A percentile compares a stretch with the other conserved stretches of the same genome.
phyloP scores from a whole-genome alignment of 441 rosid genomes.

The Corymbia calophylla region DNA sequence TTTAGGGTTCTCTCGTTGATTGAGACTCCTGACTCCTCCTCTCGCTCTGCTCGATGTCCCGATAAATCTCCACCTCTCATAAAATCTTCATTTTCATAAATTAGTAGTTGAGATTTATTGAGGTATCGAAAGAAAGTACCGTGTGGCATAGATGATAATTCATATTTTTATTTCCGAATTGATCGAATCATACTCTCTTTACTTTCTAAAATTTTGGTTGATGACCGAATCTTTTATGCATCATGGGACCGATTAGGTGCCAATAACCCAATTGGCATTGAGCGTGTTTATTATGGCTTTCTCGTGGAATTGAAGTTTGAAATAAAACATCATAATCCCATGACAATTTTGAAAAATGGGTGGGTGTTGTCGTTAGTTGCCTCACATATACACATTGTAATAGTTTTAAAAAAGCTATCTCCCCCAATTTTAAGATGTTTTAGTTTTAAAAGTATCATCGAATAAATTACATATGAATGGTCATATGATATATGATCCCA shows the following conservation, averaged over 20 bases:
- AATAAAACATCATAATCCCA: background rate
- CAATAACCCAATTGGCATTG: background rate
- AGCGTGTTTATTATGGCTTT: rapidly evolving
- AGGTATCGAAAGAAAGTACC: too few relatives aligned
- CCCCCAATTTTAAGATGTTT: background rate
- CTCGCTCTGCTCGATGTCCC: too few relatives aligned
- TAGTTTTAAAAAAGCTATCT: background rate
- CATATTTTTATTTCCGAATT: rapidly evolving
- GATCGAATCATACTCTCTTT: background rate
- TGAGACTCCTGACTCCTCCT: background rate
- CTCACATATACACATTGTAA: background rate
- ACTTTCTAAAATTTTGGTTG: background rate
- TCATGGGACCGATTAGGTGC: background rate
- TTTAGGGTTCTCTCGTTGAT: background rate
- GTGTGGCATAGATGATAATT: background rate
- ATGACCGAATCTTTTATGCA: background rate
- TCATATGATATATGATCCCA: background rate
- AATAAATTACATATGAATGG: background rate
- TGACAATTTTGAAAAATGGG: background rate
- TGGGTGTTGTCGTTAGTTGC: background rate
- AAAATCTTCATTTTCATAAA: too few relatives aligned
- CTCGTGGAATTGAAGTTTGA: background rate
- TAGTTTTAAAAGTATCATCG: background rate
- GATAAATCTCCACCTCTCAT: too few relatives aligned
- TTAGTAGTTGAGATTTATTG: too few relatives aligned